Conservation (phyloP, 2,329 filamentous ascomycete genomes). For the Magnaporthiopsis rhizophila region DNA sequence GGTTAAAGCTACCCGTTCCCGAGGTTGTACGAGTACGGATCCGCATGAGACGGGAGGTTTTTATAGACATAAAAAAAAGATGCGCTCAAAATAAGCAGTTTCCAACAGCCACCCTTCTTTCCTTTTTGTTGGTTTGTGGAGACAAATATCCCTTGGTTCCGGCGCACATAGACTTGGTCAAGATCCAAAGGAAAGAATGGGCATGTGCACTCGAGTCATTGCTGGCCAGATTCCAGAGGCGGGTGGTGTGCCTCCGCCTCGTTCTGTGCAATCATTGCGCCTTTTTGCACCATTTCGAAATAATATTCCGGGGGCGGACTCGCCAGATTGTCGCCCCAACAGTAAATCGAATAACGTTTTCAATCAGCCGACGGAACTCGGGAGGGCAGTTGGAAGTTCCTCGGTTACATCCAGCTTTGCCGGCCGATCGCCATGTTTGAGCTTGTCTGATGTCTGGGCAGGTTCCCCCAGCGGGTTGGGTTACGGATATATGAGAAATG, state of each 20-base stretch:
- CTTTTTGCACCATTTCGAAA: too few species aligned
- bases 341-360: neutral
- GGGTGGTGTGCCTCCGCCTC: too few species aligned
- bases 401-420: neutral
- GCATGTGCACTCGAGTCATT: neutral
- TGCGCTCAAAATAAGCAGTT: neutral
- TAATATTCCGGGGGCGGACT: neutral
- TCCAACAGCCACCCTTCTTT: neutral
- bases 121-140: neutral
- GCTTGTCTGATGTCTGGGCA: neutral
- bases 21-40: constrained; percentile 8
- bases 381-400: neutral
- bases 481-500: too few species aligned
- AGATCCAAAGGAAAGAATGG: neutral
- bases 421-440: neutral
- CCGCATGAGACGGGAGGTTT: constrained; percentile 3
- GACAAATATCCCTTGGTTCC: neutral
- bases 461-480: neutral
- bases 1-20: constrained; percentile 53
- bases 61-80: neutral
- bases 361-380: neutral
- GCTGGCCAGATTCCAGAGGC: neutral
- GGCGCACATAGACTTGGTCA: neutral
- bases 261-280: neutral
- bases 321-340: neutral